Evolutionary conservation across 192 early-diverging fungal genomes (phyloP), one percentile per base, ranked within the genome.

Genomic region (Coemansia nantahalensis): DNA sequence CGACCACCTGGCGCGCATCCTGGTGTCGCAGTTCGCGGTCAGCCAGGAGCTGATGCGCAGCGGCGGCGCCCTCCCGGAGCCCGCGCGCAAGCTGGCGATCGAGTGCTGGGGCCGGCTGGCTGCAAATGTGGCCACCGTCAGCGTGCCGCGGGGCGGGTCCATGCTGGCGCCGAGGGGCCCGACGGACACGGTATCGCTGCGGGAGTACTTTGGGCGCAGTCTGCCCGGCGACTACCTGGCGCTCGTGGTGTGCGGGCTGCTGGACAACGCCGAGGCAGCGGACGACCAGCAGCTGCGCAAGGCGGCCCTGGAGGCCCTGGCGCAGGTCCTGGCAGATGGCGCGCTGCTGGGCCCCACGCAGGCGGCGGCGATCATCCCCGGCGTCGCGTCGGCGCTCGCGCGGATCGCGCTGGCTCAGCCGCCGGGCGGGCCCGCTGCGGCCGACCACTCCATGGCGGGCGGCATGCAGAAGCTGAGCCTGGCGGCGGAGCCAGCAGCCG

Each of bases 141-240:
- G 56, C 35, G 49, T 70, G 5, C 60, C 67, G 11, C 31, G 34
- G 41, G 50, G 17, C 56, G 35, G 30, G 16, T 15, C 15, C 34
- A 19, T 4, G 14, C 6, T 10, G 6, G 31, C 16, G 11, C 16
- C 14, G 15, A 33, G 28, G 14, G 28, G n/a, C 4, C 44, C 22
- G 5, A 30, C 41, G 7, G 32, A 42, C 6, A 50, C 36, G 0
- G 14, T 69, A 15, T 0, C 37, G 4, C 22, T 72, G 16, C 19
- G 33, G 5, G 33, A 36, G 16, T 72, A 72, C 46, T 24, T 51
- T 4, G 8, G 7, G 16, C n/a, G 22, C 4, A 39, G 48, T 39
- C n/a, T 59, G 23, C 68, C 68, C 9, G 39, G 15, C 2, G 68
- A 60, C 3, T 72, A 72, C n/a, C 2, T 66, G 40, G 48, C 70